Evolutionary conservation across 2,329 filamentous ascomycete genomes (phyloP).

Genomic region (Trichoderma sp.): DNA sequence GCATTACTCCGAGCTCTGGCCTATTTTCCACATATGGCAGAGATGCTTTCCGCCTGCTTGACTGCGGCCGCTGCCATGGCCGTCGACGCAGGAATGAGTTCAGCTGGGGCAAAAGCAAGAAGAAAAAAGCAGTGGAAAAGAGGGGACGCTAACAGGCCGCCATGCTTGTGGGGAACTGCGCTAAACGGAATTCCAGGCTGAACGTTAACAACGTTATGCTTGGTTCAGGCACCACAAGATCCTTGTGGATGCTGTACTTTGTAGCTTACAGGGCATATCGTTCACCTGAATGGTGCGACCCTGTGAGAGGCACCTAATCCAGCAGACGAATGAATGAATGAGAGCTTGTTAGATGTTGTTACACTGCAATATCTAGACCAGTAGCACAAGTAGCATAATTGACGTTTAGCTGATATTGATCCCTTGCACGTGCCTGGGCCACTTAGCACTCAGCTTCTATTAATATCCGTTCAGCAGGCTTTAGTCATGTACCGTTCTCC

Average conservation of each 20-base stretch:
- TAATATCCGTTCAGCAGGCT: neutral
- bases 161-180: slow-evolving; percentile 14
- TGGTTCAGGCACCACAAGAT: neutral
- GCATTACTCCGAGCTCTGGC: neutral
- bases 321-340: neutral
- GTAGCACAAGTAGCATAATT: neutral
- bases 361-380: neutral
- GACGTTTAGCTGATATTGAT: neutral
- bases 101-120: slow-evolving; percentile 1
- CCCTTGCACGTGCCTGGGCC: slow-evolving; percentile 1
- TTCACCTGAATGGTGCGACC: neutral
- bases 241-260: neutral
- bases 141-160: slow-evolving; percentile 19
- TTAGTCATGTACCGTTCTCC: neutral
- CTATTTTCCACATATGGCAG: neutral
- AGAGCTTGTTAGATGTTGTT: neutral
- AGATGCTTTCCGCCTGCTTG: neutral
- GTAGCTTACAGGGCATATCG: neutral
- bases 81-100: slow-evolving; percentile 19
- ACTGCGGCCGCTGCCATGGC: neutral
- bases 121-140: neutral
- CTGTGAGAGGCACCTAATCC: neutral
- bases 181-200: neutral
- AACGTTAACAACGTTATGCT: neutral
- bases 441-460: neutral